A percentile compares a stretch with the other conserved stretches of the same genome.
Evolutionary conservation across 225 moss, liverwort and hornwort species (phyloP).

Genomic region (Antitrichia curtipendula): DNA sequence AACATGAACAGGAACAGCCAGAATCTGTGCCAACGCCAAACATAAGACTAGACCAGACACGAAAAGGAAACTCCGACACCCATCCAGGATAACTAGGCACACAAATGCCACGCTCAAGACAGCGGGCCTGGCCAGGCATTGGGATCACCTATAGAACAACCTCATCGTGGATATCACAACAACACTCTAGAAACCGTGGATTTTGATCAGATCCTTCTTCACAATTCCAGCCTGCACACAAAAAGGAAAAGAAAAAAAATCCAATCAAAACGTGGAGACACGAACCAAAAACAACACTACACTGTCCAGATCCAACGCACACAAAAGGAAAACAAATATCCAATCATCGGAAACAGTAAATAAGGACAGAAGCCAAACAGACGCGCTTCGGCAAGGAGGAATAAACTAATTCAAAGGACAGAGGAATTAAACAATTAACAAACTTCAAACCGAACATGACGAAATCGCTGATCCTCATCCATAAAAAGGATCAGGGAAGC

Average conservation of each 20-base stretch:
- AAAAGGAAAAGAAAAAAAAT: background rate
- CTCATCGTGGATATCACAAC: background rate
- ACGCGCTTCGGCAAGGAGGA: no score
- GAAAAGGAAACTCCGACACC: background rate
- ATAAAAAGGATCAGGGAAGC: background rate
- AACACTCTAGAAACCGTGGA: conserved; percentile 70
- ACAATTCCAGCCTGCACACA: conserved; percentile 53
- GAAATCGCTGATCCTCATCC: background rate
- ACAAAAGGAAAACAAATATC: no score
- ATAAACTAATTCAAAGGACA: background rate
- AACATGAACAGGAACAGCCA: background rate
- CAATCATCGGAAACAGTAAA: rapidly evolving
- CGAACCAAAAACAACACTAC: rapidly evolving
- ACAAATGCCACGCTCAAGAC: background rate
- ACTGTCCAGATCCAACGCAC: rapidly evolving
- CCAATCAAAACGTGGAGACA: background rate
- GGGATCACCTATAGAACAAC: background rate
- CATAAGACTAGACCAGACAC: background rate
- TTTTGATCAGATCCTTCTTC: conserved; percentile 95
- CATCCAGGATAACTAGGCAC: background rate
- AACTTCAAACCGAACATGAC: background rate
- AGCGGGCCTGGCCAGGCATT: background rate
- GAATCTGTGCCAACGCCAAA: background rate
- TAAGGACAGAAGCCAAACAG: rapidly evolving
- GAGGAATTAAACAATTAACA: rapidly evolving